Conservation (phyloP, 768 basidiomycete genomes). For the Cystobasidium ongulense region DNA sequence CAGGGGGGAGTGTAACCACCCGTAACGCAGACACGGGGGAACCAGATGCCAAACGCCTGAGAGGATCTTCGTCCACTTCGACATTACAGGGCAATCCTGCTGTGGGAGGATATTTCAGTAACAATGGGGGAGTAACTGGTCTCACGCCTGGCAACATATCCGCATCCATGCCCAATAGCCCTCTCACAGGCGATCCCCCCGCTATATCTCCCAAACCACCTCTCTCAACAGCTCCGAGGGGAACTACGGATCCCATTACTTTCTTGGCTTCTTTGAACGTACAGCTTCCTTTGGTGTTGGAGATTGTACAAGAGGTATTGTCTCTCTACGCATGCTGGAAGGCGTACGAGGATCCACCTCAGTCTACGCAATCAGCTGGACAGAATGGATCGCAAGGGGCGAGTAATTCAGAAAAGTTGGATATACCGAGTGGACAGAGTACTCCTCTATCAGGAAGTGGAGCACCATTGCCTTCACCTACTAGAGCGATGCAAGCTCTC, state of each 20-base stretch:
- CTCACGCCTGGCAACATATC: neutral
- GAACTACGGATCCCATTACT: conserved; percentile 60
- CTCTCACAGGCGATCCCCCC: conserved; percentile 3
- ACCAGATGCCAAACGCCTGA: conserved; percentile 24
- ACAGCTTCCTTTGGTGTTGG: conserved; percentile 64
- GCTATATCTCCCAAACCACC: conserved; percentile 32
- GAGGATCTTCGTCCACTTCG: conserved; percentile 42
- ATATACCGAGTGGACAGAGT: neutral
- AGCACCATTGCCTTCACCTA: neutral
- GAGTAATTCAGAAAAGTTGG: neutral
- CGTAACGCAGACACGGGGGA: conserved; percentile 10
- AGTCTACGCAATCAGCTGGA: neutral
- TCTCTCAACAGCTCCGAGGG: conserved; percentile 42
- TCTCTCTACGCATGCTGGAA: conserved; percentile 84
- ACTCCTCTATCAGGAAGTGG: neutral
- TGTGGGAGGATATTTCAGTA: neutral
- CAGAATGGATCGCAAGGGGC: neutral
- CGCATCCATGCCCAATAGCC: conserved; percentile 24
- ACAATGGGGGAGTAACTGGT: neutral
- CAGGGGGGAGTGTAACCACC: conserved; percentile 7
- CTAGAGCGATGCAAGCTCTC: neutral
- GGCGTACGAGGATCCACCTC: conserved; percentile 46
- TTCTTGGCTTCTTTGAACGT: conserved; percentile 83
- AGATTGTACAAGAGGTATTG: conserved; percentile 83
- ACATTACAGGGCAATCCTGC: conserved; percentile 14